These are phyloP conservation scores for Yamadazyma buinensis DNA, from an alignment of 1,139 yeast species.

Conservation along the genomic window DNA sequence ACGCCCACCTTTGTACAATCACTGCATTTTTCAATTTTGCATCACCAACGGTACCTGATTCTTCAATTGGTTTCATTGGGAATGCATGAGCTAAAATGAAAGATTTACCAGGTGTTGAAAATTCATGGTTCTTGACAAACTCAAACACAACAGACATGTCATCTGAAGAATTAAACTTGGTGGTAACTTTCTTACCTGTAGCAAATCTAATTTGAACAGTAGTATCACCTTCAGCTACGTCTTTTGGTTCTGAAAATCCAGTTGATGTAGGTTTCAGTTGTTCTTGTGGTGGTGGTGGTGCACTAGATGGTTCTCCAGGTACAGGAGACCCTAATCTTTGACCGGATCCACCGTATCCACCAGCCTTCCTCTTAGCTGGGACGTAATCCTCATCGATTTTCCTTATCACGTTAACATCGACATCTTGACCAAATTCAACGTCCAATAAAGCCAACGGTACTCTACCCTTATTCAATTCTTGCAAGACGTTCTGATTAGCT, in stretches of 20 bases:
- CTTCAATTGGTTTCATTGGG: slow-evolving; percentile 69
- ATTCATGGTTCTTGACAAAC: slow-evolving; percentile 51
- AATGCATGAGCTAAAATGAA: slow-evolving; percentile 78
- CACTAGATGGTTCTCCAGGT: slow-evolving; percentile 59
- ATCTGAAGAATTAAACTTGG: slow-evolving; percentile 62
- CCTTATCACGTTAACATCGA: slow-evolving; percentile 85
- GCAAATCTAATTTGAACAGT: slow-evolving; percentile 82
- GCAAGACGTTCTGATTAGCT: slow-evolving; percentile 67
- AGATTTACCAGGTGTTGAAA: slow-evolving; percentile 37
- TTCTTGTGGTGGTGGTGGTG: slow-evolving; percentile 7
- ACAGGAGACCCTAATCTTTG: slow-evolving; percentile 87
- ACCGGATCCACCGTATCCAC: slow-evolving; percentile 83
- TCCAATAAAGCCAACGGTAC: slow-evolving; percentile 86
- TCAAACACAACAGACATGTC: slow-evolving; percentile 68
- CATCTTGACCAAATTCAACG: slow-evolving; percentile 89
- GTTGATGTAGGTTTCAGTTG: slow-evolving; percentile 1
- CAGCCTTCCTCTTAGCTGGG: slow-evolving; percentile 64
- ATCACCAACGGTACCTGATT: slow-evolving; percentile 53
- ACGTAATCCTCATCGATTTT: slow-evolving; percentile 77
- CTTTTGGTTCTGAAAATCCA: slow-evolving; percentile 10
- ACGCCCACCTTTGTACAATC: slow-evolving; percentile 79
- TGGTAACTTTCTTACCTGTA: slow-evolving; percentile 68
- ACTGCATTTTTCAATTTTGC: slow-evolving; percentile 83
- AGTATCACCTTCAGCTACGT: slow-evolving; percentile 55
- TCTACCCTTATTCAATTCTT: slow-evolving; percentile 81